Evolutionary conservation across 768 basidiomycete genomes (phyloP).

Genomic region (Lactifluus volemus): DNA sequence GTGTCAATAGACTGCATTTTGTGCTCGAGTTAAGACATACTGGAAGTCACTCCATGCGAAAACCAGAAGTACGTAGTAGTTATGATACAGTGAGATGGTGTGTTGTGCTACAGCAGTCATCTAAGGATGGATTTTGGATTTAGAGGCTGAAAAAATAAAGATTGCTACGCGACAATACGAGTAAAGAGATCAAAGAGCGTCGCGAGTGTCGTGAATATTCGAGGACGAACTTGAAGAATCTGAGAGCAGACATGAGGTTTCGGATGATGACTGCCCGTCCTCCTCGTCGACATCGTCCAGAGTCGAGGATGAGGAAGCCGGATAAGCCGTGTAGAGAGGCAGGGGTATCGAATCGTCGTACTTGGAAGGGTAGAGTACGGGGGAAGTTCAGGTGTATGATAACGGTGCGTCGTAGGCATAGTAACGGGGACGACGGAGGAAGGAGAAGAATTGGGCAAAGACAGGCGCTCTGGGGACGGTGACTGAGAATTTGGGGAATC

Average conservation of each 20-base stretch:
- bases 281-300: background rate
- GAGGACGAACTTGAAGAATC: background rate
- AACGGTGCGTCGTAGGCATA: slow-evolving; percentile 10
- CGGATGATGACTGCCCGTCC: background rate
- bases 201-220: background rate
- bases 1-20: background rate
- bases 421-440: background rate
- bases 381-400: slow-evolving; percentile 39
- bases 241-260: background rate
- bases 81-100: slow-evolving; percentile 11
- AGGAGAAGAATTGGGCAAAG: slow-evolving; percentile 6
- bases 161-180: background rate
- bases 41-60: no score
- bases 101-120: slow-evolving; percentile 5
- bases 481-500: slow-evolving; percentile 18
- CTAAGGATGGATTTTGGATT: background rate
- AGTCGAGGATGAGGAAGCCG: background rate
- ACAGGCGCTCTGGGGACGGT: slow-evolving; percentile 14
- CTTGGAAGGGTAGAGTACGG: slow-evolving; percentile 71
- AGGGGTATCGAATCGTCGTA: slow-evolving; percentile 56
- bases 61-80: background rate
- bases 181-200: background rate
- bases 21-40: background rate
- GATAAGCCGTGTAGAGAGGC: slow-evolving; percentile 49
- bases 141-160: background rate